Evolutionary conservation across 805 yeast genomes (phyloP).

Genomic region (Torulaspora indica): DNA sequence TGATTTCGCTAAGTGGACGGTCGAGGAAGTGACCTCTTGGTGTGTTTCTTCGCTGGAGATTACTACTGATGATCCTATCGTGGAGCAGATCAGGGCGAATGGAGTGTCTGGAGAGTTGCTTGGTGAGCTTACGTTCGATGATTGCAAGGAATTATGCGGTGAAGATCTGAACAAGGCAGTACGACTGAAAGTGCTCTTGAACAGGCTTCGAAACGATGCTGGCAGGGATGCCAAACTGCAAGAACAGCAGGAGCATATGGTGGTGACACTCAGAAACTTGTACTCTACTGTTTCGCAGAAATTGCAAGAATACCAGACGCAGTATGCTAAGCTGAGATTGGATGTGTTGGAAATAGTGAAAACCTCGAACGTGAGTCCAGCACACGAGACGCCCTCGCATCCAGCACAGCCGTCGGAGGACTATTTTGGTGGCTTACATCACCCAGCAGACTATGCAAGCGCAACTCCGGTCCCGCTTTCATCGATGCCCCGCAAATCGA

Average conservation of each 20-base stretch:
- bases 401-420: constrained; percentile 17
- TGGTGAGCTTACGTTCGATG: constrained; percentile 62
- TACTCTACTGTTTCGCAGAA: constrained; percentile 26
- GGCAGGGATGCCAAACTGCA: constrained; percentile 18
- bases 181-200: constrained; percentile 53
- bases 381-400: constrained; percentile 6
- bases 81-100: constrained; percentile 18
- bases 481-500: constrained; percentile 9
- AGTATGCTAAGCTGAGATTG: constrained; percentile 28
- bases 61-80: constrained; percentile 15
- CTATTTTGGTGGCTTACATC: constrained; percentile 21
- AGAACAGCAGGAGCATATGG: constrained; percentile 34
- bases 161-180: constrained; percentile 51
- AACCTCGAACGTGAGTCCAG: constrained; percentile 15
- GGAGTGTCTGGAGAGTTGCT: constrained; percentile 55
- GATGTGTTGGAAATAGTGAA: constrained; percentile 33
- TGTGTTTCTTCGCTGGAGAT: constrained; percentile 20
- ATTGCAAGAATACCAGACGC: constrained; percentile 33
- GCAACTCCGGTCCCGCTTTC: constrained; percentile 12
- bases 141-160: constrained; percentile 70
- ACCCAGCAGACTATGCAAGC: constrained; percentile 6
- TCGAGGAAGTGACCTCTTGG: constrained; percentile 28
- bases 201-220: constrained; percentile 38
- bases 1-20: constrained; percentile 23
- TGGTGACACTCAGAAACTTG: constrained; percentile 26